phyloP scores from a whole-genome alignment of 2,329 filamentous ascomycete genomes.

The Pseudogymnoascus sp. region DNA sequence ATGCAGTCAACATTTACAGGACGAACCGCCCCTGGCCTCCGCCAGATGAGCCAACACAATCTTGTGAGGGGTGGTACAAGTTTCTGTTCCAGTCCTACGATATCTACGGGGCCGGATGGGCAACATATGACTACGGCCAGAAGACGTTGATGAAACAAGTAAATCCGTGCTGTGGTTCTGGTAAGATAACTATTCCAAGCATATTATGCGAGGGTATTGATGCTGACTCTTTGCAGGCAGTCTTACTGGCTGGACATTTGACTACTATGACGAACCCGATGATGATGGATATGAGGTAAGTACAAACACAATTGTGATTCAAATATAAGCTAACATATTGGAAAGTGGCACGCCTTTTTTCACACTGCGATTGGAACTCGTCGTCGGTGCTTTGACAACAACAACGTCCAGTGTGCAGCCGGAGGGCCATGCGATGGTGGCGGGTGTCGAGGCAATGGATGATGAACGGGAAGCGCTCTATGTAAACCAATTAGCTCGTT shows the following conservation, averaged over 20 bases:
- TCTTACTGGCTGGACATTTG: conserved; percentile 24
- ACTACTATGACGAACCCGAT: conserved; percentile 20
- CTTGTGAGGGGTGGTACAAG: conserved; percentile 22
- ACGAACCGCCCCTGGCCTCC: conserved; percentile 23
- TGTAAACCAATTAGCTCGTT: neutral
- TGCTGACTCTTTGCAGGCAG: conserved; percentile 10
- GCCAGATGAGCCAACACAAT: conserved; percentile 17
- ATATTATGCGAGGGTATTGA: neutral
- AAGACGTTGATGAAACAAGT: conserved; percentile 20
- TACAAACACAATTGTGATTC: neutral
- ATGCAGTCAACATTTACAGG: conserved; percentile 19
- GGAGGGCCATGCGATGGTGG: conserved; percentile 14
- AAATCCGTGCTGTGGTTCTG: conserved; percentile 20
- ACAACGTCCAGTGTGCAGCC: conserved; percentile 15
- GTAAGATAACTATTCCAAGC: neutral
- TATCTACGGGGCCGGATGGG: conserved; percentile 24
- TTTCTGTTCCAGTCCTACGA: conserved; percentile 17
- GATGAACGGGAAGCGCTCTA: neutral
- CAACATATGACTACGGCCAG: conserved; percentile 24
- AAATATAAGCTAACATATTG: neutral
- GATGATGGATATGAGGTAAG: conserved; percentile 16
- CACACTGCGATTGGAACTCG: conserved; percentile 15
- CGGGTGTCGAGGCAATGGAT: conserved; percentile 16
- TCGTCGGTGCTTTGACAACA: conserved; percentile 15
- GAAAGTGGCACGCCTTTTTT: conserved; percentile 15